These are phyloP conservation scores for Catharanthus roseus DNA, from an alignment of 257 asterid species.

Conservation along the genomic window DNA sequence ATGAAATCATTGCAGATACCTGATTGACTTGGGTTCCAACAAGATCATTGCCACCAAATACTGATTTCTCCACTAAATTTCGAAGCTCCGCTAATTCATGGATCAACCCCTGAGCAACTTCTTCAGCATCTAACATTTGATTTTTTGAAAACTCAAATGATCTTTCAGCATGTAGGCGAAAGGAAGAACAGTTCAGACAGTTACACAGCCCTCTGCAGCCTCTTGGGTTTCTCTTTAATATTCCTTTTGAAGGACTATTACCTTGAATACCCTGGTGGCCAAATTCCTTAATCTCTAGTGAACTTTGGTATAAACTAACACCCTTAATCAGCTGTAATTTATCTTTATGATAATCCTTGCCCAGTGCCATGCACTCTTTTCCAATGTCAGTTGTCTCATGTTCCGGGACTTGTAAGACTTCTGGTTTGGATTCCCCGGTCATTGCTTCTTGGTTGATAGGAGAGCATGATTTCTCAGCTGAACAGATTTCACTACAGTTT, in stretches of 20 bases:
- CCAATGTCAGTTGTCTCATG: conserved; percentile 5
- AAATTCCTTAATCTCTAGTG: conserved; percentile 13
- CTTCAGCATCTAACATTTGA: conserved; percentile 80
- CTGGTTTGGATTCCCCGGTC: conserved; percentile 7
- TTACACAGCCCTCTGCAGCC: conserved; percentile 83
- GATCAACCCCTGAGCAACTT: conserved; percentile 57
- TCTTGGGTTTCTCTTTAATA: conserved; percentile 60
- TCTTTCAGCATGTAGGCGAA: conserved; percentile 78
- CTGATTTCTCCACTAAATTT: conserved; percentile 42
- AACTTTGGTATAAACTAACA: conserved; percentile 21
- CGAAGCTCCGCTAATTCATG: conserved; percentile 55
- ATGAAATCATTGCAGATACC: conserved; percentile 27
- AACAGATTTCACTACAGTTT: too few relatives aligned
- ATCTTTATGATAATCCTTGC: conserved; percentile 2
- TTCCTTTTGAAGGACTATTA: conserved; percentile 40
- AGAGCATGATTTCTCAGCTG: too few relatives aligned
- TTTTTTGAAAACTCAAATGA: conserved; percentile 76
- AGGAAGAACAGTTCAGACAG: conserved; percentile 79
- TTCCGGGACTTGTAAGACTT: not conserved
- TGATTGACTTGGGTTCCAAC: conserved; percentile 26
- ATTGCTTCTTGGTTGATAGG: conserved; percentile 8
- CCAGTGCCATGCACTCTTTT: not conserved
- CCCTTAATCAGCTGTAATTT: not conserved
- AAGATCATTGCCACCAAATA: conserved; percentile 21
- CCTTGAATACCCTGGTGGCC: conserved; percentile 16